Conservation (phyloP, 441 rosid species). For the Omphalea diandra region DNA sequence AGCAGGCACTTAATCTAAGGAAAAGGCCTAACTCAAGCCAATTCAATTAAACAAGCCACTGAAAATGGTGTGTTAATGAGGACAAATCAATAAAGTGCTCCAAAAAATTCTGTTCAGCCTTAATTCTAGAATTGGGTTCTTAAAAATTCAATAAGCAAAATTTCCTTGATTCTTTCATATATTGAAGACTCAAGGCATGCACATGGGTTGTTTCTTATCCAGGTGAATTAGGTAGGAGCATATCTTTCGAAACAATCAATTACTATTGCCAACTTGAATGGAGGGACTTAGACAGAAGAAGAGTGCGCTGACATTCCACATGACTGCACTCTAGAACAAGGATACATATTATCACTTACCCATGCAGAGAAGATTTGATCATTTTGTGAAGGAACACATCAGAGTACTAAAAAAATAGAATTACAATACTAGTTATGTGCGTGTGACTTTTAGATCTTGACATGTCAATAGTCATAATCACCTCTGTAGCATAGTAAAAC, state of each 20-base stretch:
- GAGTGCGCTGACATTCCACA: not conserved
- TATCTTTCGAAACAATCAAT: not conserved
- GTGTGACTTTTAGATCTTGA: not conserved
- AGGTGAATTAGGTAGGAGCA: not conserved
- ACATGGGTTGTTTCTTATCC: too few species aligned
- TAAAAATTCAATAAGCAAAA: not conserved
- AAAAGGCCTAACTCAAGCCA: not conserved
- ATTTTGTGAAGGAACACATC: not conserved
- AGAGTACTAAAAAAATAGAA: not conserved
- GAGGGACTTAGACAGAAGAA: not conserved
- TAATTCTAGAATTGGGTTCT: not conserved
- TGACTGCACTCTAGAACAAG: not conserved
- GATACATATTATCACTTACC: not conserved
- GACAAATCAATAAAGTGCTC: not conserved
- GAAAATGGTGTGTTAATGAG: not conserved
- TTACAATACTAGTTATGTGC: too few species aligned
- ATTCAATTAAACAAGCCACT: not conserved
- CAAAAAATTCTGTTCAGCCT: not conserved
- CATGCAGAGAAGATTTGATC: not conserved
- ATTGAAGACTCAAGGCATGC: not conserved
- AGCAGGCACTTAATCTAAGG: not conserved
- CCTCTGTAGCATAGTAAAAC: not conserved
- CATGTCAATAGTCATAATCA: not conserved
- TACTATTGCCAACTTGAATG: not conserved
- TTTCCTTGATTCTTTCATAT: not conserved